phyloP scores from a whole-genome alignment of 805 yeast genomes.

The Wickerhamiella alocasiicola region DNA sequence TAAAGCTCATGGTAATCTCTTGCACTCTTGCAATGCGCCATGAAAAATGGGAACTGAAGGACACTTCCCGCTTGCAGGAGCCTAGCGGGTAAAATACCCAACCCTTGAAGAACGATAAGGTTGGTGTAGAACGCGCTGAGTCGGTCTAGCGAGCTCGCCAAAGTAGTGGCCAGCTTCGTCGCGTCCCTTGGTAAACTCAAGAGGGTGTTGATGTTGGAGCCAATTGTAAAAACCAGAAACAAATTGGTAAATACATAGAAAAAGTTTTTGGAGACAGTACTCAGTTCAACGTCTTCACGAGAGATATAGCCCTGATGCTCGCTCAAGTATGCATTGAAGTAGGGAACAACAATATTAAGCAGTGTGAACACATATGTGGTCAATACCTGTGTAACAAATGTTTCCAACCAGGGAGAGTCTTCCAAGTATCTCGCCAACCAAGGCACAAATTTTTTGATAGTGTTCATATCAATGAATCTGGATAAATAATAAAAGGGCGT shows the following conservation, averaged over 20 bases:
- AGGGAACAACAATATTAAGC: constrained; percentile 73
- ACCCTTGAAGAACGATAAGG: constrained; percentile 61
- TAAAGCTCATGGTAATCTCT: constrained; percentile 64
- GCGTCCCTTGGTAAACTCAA: constrained; percentile 60
- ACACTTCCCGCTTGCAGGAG: constrained; percentile 70
- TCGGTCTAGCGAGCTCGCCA: constrained; percentile 70
- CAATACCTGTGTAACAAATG: constrained; percentile 71
- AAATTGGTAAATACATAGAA: constrained; percentile 88
- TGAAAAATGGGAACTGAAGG: constrained; percentile 58
- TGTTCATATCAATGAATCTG: constrained; percentile 62
- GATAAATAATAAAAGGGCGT: constrained; percentile 80
- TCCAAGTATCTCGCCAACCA: constrained; percentile 55
- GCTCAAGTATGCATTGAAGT: constrained; percentile 71
- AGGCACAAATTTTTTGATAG: constrained; percentile 76
- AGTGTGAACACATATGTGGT: constrained; percentile 87
- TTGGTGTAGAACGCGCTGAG: constrained; percentile 84
- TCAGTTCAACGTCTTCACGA: constrained; percentile 82
- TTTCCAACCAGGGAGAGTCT: constrained; percentile 56
- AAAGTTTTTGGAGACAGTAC: constrained; percentile 83
- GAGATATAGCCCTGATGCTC: constrained; percentile 80
- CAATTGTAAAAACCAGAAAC: constrained; percentile 85
- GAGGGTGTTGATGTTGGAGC: constrained; percentile 70
- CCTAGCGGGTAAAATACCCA: constrained; percentile 85
- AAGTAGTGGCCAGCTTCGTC: constrained; percentile 70
- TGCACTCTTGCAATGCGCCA: constrained; percentile 60